Conservation (phyloP, 225 moss, liverwort and hornwort genomes). For the Marchantia paleacea region DNA sequence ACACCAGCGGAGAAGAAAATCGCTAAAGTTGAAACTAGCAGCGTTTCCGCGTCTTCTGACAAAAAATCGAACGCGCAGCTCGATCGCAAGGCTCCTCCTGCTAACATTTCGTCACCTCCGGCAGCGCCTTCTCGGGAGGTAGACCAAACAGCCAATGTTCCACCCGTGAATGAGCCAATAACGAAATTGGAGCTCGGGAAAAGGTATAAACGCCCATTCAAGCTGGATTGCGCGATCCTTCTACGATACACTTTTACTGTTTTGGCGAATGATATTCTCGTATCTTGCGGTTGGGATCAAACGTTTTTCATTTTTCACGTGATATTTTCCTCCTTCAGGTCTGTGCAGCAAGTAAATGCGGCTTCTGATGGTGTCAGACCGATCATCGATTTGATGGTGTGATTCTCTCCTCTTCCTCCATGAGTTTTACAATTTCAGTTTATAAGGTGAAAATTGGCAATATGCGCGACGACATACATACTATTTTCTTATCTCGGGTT, state of each 20-base stretch:
- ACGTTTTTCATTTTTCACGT: not conserved
- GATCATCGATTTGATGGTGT: constrained; percentile 71
- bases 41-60: constrained; percentile 22
- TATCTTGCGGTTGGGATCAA: not conserved
- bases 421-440: not conserved
- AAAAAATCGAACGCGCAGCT: constrained; percentile 24
- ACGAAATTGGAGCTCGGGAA: constrained; percentile 53
- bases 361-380: constrained; percentile 42
- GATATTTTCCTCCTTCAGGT: constrained; percentile 34
- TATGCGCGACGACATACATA: not conserved
- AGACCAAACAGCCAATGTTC: constrained; percentile 25
- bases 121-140: constrained; percentile 18
- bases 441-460: not conserved
- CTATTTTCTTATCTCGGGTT: not conserved
- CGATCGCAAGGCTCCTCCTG: constrained; percentile 40
- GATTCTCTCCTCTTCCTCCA: not conserved
- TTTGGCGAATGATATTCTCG: not conserved
- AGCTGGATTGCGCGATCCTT: too few species aligned
- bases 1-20: constrained; percentile 41
- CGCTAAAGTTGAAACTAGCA: constrained; percentile 35
- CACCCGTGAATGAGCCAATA: constrained; percentile 21
- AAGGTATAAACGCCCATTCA: constrained; percentile 38
- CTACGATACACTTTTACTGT: too few species aligned
- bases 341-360: constrained; percentile 31
- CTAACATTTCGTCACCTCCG: constrained; percentile 11